A percentile compares a stretch with the other conserved stretches of the same genome.
phyloP scores from a whole-genome alignment of 805 yeast species.

The Wickerhamiella musiphila region DNA sequence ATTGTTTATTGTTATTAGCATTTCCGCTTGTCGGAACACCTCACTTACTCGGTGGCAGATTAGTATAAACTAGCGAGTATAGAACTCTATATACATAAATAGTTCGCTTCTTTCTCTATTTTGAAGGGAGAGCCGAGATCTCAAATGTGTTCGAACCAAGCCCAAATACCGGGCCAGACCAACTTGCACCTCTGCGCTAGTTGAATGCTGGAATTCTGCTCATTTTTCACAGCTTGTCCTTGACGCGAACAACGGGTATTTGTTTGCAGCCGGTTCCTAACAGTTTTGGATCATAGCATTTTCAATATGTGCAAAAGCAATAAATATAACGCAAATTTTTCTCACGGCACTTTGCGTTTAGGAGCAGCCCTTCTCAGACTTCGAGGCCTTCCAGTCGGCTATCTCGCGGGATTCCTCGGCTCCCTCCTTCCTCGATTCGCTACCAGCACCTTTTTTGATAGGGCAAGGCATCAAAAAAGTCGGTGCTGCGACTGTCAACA shows the following conservation, averaged over 20 bases:
- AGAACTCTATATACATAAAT: background rate
- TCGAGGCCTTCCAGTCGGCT: background rate
- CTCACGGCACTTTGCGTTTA: background rate
- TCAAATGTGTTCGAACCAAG: too few relatives aligned
- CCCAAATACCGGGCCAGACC: too few relatives aligned
- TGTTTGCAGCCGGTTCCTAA: too few relatives aligned
- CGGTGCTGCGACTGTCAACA: constrained; percentile 40
- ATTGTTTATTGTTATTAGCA: background rate
- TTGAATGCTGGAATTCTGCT: too few relatives aligned
- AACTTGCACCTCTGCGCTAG: too few relatives aligned
- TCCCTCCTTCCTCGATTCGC: constrained; percentile 5
- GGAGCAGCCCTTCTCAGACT: background rate
- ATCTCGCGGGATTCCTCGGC: background rate
- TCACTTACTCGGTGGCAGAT: background rate
- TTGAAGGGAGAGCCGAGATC: background rate
- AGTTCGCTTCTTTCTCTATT: background rate
- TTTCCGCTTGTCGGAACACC: background rate
- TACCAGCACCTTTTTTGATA: constrained; percentile 10
- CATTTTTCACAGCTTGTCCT: too few relatives aligned
- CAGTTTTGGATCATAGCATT: too few relatives aligned
- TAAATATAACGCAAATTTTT: background rate
- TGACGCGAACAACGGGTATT: too few relatives aligned
- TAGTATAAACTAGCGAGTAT: background rate
- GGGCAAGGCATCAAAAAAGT: constrained; percentile 23
- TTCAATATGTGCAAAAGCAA: background rate